phyloP scores from a whole-genome alignment of 352 stramenopile genomes.

The Phytophthora syringae region DNA sequence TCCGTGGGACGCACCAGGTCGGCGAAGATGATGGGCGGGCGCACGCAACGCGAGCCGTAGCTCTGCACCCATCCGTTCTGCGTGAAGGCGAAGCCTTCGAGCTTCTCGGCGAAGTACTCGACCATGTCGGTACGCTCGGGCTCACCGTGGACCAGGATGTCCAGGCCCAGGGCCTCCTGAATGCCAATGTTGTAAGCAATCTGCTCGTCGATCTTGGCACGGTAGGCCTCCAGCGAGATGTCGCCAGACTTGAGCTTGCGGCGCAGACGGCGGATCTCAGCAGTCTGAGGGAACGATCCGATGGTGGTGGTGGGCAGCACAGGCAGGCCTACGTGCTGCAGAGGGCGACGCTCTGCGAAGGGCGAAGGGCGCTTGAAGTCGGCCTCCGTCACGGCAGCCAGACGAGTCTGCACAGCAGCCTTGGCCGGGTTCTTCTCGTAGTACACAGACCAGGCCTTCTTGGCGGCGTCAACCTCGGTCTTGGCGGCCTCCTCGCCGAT shows the following conservation, averaged over 20 bases:
- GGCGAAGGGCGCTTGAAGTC: conserved; percentile 86
- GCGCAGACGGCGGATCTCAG: conserved; percentile 84
- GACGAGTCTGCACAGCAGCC: conserved; percentile 59
- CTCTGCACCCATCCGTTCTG: conserved; percentile 95
- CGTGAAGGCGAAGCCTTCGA: conserved; percentile 93
- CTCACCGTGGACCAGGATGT: conserved; percentile 95
- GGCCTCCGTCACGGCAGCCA: conserved; percentile 62
- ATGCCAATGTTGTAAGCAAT: conserved; percentile 93
- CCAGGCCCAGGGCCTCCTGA: conserved; percentile 91
- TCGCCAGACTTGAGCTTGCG: conserved; percentile 83
- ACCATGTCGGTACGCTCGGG: conserved; percentile 95
- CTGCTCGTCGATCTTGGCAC: conserved; percentile 91
- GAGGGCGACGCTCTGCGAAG: conserved; percentile 79
- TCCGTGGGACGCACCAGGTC: conserved; percentile 83
- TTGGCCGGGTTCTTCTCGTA: conserved; percentile 89
- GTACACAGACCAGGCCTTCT: conserved; percentile 72
- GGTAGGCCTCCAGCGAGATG: conserved; percentile 78
- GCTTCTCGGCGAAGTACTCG: conserved; percentile 95
- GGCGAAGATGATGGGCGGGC: conserved; percentile 91
- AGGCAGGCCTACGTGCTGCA: conserved; percentile 73
- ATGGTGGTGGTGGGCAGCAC: conserved; percentile 94
- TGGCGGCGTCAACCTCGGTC: conserved; percentile 58
- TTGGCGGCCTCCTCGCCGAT: conserved; percentile 62
- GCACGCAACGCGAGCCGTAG: conserved; percentile 93
- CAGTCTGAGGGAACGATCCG: conserved; percentile 94